Base-by-base conservation (phyloP, 2,329 filamentous ascomycete genomes). In the Malbranchea cinnamomea region DNA sequence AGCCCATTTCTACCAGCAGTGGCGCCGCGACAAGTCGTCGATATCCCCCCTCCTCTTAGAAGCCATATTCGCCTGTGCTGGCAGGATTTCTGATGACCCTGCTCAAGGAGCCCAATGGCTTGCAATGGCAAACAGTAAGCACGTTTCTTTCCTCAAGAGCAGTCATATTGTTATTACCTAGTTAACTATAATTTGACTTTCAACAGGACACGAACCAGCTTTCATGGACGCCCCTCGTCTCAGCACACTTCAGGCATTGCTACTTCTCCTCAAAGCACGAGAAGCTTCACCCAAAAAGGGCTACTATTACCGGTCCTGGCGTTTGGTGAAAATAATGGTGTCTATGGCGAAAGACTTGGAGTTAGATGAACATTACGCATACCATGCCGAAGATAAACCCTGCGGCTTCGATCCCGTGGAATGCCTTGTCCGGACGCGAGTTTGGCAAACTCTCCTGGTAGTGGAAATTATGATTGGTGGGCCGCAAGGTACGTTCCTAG, bases 261-360 rank as follows among this genome's bases (percentile, higher is more conserved):
- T 94, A 25, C 75, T 95, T 25, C 66, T 94, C 11, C 60, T 94
- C 24, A 95, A 95, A 53, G 89, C 87, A 1, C 71, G 84, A 39
- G 87, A 95, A 53, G 79, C 81, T n/a, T 74, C 79, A 6, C 85
- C 87, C 0, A 92, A 92, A 49, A 74, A 82, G 36, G 89, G 89
- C 1, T 95, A 95, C 50, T 95, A 89, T 53, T 95, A 89, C 56
- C 76, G 87, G 21, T 95, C 89, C 0, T 95, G 89, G 87, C 92
- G 94, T 73, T 82, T 80, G 4, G 74, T 92, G 12, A 87, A 93
- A 31, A 82, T 85, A 37, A 83, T 87, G 39, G 78, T 92, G 5
- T 78, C 84, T 26, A 93, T 95, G 82, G 83, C 74, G 15, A 89
- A 91, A 46, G 87, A 94, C 48, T 63, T 95, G 18, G 82, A 84